Base-by-base conservation (phyloP, 2,329 filamentous ascomycete species). In the Arthrobotrys sinensis region DNA sequence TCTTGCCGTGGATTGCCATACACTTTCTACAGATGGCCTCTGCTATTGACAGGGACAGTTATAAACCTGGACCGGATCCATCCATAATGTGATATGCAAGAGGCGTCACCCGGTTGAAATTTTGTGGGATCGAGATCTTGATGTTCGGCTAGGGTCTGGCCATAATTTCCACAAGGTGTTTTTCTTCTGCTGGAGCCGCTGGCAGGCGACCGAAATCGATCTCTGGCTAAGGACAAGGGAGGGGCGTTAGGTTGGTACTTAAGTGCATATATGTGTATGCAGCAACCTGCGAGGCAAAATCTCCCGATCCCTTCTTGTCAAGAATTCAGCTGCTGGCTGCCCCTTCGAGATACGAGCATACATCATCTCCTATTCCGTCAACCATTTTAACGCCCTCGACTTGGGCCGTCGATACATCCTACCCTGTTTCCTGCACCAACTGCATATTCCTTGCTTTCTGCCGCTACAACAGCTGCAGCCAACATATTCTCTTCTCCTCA, bases 91-190 rank as follows among this genome's bases (percentile, higher is more conserved):
- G 28, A 50, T 57, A 52, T 70, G 55, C 43, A 38, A 63, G 67
- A 38, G 38, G 55, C 45, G 63, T 69, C 28, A 45, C 55, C 52
- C 62, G 70, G 63, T 43, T 67, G 52, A 67, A 53, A 48, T 40
- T 52, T 55, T 38, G 28, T 48, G 64, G 12, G 60, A 76, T 76
- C 65, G 46, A 70, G 72, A 70, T 76, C 72, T 70, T 43, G n/a
- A 43, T 19, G 71, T 64, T 48, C 48, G 65, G 57, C 57, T 70
- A 52, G 28, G 72, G 57, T 60, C 65, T 38, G 40, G 72, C 72
- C 60, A 62, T 66, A 66, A 77, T 70, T 71, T 77, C 66, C 66
- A 48, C 60, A 19, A n/a, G 11, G 19, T 57, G n/a, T 71, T 62
- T 28, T 52, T 62, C 24, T 36, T 46, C 66, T 75, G 40, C 36